Evolutionary conservation across 805 yeast species (phyloP), one percentile per base, ranked within the genome.

Genomic region (Candida yuanshanica): DNA sequence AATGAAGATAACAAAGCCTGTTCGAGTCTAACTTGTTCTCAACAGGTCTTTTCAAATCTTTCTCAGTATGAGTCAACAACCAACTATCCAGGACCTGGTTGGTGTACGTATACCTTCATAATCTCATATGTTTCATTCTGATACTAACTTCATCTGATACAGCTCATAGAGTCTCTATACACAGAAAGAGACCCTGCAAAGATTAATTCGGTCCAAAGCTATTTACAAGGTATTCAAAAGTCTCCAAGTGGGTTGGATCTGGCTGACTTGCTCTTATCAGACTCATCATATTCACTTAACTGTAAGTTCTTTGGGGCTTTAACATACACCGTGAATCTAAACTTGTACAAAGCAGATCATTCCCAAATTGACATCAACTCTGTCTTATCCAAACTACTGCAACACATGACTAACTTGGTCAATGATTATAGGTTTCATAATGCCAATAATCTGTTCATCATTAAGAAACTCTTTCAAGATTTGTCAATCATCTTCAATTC

Each of bases 271-370:
- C 65, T 87, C 17, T 62, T 87, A 7, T 46, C 60, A 3, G 57
- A 61, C 27, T 39, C 40, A 3, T 53, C 56, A 2, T 53, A 55
- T 4, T 68, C 75, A 1, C 49, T 64, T 34, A 74, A 74, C 43
- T 75, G 80, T 46, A 77, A 79, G 53, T 87, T 82, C 57, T 81
- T 87, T 53, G 96, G 95, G 0, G 95, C 95, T 0, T 69, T 84
- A 43, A 87, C 95, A 0, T 79, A 77, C 44, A 74, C 87, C 0
- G 93, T 87, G 5, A 66, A 72, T 47, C 59, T 83, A 34, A 77
- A 75, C 10, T 23, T 39, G 7, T 32, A 39, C 20, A 38, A 43
- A n/a, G 14, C 42, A 5, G 48, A 51, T 6, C 47, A 43, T 13
- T 43, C 52, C 4, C 49, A 52, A 4, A 20, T 41, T 13, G 50